Conservation (phyloP, 1,284 basidiomycete species). For the Gomphus bonarii region DNA sequence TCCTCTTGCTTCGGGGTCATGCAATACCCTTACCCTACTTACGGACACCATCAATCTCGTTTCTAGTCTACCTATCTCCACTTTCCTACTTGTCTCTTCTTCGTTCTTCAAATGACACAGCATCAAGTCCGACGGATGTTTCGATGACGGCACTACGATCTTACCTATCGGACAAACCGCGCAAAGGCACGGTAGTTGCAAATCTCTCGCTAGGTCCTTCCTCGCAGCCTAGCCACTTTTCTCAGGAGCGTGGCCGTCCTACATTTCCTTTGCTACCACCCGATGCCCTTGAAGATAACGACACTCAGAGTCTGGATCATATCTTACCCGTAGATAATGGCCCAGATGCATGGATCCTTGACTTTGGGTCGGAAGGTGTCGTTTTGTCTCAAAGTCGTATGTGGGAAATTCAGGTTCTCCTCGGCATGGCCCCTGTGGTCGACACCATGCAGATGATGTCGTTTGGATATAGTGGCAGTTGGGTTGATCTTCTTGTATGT, state of each 20-base stretch:
- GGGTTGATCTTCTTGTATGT: slow-evolving; percentile 60
- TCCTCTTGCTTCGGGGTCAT: slow-evolving; percentile 53
- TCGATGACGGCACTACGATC: slow-evolving; percentile 37
- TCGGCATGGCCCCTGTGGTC: slow-evolving; percentile 18
- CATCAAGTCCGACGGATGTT: slow-evolving; percentile 40
- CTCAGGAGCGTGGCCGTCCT: slow-evolving; percentile 10
- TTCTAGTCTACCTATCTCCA: slow-evolving; percentile 60
- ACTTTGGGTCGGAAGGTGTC: slow-evolving; percentile 59
- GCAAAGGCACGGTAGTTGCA: slow-evolving; percentile 43
- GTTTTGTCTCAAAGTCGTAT: slow-evolving; percentile 62
- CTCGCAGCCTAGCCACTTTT: slow-evolving; percentile 7
- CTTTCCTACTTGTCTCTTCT: slow-evolving; percentile 52
- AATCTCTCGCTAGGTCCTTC: slow-evolving; percentile 41
- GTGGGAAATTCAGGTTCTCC: slow-evolving; percentile 52
- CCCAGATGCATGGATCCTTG: slow-evolving; percentile 51
- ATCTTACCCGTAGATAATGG: slow-evolving; percentile 30
- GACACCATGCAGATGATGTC: slow-evolving; percentile 29
- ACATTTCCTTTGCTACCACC: slow-evolving; percentile 16
- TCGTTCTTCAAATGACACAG: slow-evolving; percentile 23
- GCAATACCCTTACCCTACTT: slow-evolving; percentile 61
- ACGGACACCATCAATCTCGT: slow-evolving; percentile 53
- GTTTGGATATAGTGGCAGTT: slow-evolving; percentile 42
- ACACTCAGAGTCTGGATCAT: slow-evolving; percentile 33
- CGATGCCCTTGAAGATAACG: slow-evolving; percentile 25
- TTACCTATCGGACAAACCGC: slow-evolving; percentile 28